Percentiles rank a stretch among this genome's conserved stretches.
Evolutionary conservation across 2,329 filamentous ascomycete species (phyloP).

Genomic region (Nemania abortiva): DNA sequence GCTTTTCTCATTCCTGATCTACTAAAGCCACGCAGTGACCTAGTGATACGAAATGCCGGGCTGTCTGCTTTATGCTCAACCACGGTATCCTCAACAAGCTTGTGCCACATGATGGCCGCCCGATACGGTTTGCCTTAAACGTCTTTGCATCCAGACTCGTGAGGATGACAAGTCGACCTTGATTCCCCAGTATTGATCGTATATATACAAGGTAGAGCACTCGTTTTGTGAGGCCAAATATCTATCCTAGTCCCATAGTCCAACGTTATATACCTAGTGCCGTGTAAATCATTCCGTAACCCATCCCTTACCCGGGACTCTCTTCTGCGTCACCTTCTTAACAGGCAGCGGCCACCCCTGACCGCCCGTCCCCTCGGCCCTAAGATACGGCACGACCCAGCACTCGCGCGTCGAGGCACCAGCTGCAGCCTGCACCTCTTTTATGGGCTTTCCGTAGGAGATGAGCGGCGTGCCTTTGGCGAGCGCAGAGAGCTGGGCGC

Average conservation of each 20-base stretch:
- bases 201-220: constrained; percentile 18
- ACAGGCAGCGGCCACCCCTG: constrained; percentile 87
- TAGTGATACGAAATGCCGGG: neutral
- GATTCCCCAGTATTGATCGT: neutral
- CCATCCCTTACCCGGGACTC: constrained; percentile 79
- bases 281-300: constrained; percentile 66
- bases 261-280: neutral
- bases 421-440: constrained; percentile 73
- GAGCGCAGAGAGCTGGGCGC: constrained; percentile 79
- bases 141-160: neutral
- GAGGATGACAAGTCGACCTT: neutral
- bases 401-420: constrained; percentile 71
- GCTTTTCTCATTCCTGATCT: neutral
- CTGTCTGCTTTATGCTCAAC: neutral
- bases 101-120: no score
- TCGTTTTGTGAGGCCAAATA: neutral
- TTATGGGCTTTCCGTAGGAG: constrained; percentile 89
- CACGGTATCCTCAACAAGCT: neutral
- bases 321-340: constrained; percentile 85
- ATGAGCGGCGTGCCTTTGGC: constrained; percentile 88
- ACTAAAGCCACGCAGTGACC: neutral
- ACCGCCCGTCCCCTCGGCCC: constrained; percentile 74
- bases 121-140: neutral
- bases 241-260: neutral
- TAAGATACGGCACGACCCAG: constrained; percentile 83